A percentile compares a stretch with the other conserved stretches of the same genome.
These are phyloP conservation scores for Myxozyma mucilagina DNA, from an alignment of 805 yeast genomes.

Conservation along the genomic window DNA sequence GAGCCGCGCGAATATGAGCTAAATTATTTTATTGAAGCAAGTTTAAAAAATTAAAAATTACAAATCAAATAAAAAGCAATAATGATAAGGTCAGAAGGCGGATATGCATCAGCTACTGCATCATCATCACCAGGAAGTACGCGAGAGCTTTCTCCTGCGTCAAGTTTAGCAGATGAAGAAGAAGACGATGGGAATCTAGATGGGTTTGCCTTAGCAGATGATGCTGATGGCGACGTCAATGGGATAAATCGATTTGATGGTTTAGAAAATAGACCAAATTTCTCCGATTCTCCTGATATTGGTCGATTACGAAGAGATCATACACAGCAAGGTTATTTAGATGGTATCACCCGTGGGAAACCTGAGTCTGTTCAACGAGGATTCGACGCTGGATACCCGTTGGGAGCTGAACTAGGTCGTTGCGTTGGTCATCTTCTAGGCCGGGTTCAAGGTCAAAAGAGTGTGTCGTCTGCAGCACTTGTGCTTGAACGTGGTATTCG, in stretches of 20 bases:
- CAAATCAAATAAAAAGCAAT: no score
- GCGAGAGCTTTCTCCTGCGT: neutral
- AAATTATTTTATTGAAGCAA: no score
- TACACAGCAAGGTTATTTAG: conserved; percentile 77
- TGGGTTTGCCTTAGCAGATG: neutral
- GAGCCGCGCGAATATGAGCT: no score
- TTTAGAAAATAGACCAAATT: neutral
- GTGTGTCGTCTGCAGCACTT: neutral
- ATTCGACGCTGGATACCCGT: conserved; percentile 75
- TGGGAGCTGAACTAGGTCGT: conserved; percentile 71
- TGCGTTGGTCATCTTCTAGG: conserved; percentile 67
- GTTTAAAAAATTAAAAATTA: no score
- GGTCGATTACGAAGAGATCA: conserved; percentile 52
- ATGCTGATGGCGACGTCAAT: neutral
- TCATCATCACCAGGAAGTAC: neutral
- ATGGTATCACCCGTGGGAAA: conserved; percentile 70
- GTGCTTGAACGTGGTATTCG: neutral
- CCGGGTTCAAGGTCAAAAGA: conserved; percentile 45
- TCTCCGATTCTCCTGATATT: conserved; percentile 4
- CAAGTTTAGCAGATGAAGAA: neutral
- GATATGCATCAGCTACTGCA: no score
- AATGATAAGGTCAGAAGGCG: no score
- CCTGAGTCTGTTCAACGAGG: conserved; percentile 74
- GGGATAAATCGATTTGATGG: neutral
- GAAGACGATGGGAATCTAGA: neutral